These are phyloP conservation scores for Sugiyamaella chiloensis DNA, from an alignment of 805 yeast species.

Conservation along the genomic window DNA sequence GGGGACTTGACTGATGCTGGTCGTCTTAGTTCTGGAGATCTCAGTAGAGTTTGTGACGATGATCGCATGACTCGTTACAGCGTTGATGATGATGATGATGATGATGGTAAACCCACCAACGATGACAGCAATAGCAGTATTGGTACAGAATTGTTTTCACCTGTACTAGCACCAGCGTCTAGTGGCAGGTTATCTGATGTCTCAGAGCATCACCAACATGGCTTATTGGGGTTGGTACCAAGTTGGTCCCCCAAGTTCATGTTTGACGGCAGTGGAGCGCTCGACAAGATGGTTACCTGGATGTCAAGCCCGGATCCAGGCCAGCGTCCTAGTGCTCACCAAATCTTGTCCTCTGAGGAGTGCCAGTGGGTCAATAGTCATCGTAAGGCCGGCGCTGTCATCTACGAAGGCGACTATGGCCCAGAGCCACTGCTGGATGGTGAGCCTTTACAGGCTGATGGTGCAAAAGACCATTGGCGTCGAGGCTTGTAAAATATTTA, in stretches of 20 bases:
- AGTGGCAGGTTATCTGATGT: conserved; percentile 7
- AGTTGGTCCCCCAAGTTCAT: conserved; percentile 86
- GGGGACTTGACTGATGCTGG: conserved; percentile 98
- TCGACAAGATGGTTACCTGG: conserved; percentile 79
- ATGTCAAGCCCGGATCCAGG: conserved; percentile 85
- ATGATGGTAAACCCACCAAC: conserved; percentile 1
- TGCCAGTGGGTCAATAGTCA: conserved; percentile 73
- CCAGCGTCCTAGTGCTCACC: conserved; percentile 74
- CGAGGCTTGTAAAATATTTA: conserved; percentile 10
- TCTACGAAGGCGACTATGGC: conserved; percentile 94
- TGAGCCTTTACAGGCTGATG: conserved; percentile 9
- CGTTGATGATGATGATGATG: conserved; percentile 4
- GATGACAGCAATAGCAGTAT: not conserved
- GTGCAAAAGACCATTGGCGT: conserved; percentile 12
- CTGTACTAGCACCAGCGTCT: conserved; percentile 2
- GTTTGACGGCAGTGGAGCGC: conserved; percentile 61
- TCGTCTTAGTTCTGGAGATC: conserved; percentile 62
- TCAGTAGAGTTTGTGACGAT: conserved; percentile 32
- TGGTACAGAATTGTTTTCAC: conserved; percentile 1
- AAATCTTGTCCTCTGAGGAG: conserved; percentile 68
- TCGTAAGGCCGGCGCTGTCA: conserved; percentile 87
- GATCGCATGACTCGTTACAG: conserved; percentile 1
- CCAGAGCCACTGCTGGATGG: conserved; percentile 53
- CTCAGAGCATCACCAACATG: not conserved
- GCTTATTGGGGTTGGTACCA: conserved; percentile 39